Evolutionary conservation across 2,329 filamentous ascomycete genomes (phyloP).

Genomic region (Huntiella savannae): DNA sequence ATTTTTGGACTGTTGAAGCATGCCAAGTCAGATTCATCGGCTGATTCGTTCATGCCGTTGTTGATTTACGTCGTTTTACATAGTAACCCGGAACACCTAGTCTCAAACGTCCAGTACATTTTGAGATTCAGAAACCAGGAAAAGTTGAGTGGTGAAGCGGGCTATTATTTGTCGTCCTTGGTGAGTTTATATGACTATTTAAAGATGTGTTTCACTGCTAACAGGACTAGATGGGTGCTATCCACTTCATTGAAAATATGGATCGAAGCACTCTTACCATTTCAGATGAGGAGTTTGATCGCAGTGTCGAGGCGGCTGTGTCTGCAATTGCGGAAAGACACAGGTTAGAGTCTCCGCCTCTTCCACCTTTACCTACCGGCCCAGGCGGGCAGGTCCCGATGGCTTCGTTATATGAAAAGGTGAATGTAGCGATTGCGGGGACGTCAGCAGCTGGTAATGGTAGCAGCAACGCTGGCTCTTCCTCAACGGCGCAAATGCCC

Average conservation of each 20-base stretch:
- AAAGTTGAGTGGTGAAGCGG: conserved; percentile 90
- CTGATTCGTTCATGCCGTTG: conserved; percentile 86
- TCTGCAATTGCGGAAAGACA: conserved; percentile 90
- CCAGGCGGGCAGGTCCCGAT: conserved; percentile 13
- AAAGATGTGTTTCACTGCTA: not conserved
- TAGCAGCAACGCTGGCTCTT: too few species aligned
- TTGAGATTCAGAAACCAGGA: conserved; percentile 93
- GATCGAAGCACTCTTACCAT: conserved; percentile 89
- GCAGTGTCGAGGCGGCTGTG: conserved; percentile 88
- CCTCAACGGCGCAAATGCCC: conserved; percentile 1
- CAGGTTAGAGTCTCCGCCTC: conserved; percentile 30
- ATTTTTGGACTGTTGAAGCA: conserved; percentile 92
- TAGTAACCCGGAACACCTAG: conserved; percentile 83
- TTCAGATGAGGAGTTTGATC: conserved; percentile 85
- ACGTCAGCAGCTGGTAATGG: not conserved
- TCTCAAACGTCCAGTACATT: conserved; percentile 97
- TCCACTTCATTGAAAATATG: conserved; percentile 92
- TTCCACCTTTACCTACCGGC: conserved; percentile 14
- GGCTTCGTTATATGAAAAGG: conserved; percentile 47
- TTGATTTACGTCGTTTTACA: conserved; percentile 91
- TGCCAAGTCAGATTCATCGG: conserved; percentile 80
- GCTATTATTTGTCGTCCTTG: conserved; percentile 90
- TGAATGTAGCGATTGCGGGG: conserved; percentile 50
- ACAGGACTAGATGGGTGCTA: conserved; percentile 53
- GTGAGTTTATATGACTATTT: conserved; percentile 26